Evolutionary conservation across 169 alveolate genomes (phyloP).

Genomic region (Plasmodium blacklocki): DNA sequence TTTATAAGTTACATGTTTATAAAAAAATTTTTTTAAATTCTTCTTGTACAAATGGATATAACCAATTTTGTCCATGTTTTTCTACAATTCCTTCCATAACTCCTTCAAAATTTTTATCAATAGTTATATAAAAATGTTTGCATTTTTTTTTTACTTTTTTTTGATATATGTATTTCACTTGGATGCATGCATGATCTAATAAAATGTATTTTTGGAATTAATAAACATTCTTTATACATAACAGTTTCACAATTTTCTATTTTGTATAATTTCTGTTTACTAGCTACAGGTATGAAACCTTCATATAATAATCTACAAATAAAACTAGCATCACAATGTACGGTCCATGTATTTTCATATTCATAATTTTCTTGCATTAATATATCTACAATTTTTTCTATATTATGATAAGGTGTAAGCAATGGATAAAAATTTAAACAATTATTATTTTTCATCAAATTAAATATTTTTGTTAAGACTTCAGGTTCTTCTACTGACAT

Average conservation of each 20-base stretch:
- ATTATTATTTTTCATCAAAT: slow-evolving; percentile 20
- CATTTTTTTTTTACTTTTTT: slow-evolving; percentile 75
- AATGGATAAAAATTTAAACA: slow-evolving; percentile 72
- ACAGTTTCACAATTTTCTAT: slow-evolving; percentile 20
- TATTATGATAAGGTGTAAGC: slow-evolving; percentile 75
- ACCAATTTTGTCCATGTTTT: slow-evolving; percentile 85
- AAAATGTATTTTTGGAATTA: slow-evolving; percentile 81
- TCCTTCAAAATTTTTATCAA: slow-evolving; percentile 79
- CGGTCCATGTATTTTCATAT: slow-evolving; percentile 84
- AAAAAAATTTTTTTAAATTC: slow-evolving; percentile 79
- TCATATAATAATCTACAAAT: slow-evolving; percentile 71
- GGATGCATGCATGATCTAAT: slow-evolving; percentile 79
- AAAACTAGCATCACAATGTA: slow-evolving; percentile 78
- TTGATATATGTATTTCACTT: slow-evolving; percentile 76
- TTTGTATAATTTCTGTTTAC: slow-evolving; percentile 25
- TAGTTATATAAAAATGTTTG: slow-evolving; percentile 63
- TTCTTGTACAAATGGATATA: slow-evolving; percentile 80
- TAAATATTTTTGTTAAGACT: slow-evolving; percentile 16
- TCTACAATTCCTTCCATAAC: slow-evolving; percentile 81
- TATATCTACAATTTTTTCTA: slow-evolving; percentile 47
- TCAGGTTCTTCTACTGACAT: slow-evolving; percentile 37
- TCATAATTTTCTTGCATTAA: slow-evolving; percentile 55
- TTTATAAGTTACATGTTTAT: slow-evolving; percentile 57
- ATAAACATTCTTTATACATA: slow-evolving; percentile 32
- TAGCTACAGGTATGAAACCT: slow-evolving; percentile 83